Conservation (phyloP, 192 early-diverging fungal species). For the Piromyces finnis region DNA sequence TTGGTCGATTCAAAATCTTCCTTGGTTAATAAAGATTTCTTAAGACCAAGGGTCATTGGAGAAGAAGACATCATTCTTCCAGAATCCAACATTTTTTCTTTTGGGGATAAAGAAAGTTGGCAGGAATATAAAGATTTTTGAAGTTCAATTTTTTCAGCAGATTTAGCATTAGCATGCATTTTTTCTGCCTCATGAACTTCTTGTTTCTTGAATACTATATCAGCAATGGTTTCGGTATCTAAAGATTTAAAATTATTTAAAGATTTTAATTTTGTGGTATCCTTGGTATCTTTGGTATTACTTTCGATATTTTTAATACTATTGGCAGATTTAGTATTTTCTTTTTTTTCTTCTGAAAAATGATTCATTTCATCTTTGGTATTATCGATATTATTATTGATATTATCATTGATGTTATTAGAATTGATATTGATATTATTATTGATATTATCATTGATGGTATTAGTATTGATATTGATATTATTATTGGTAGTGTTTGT, state of each 20-base stretch:
- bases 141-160: not conserved
- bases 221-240: not conserved
- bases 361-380: too few species aligned
- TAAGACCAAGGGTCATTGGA: not conserved
- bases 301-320: too few species aligned
- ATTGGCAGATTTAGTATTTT: too few species aligned
- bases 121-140: not conserved
- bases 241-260: not conserved
- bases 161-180: not conserved
- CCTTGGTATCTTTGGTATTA: too few species aligned
- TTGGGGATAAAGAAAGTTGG: not conserved
- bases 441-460: too few species aligned
- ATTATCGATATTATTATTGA: too few species aligned
- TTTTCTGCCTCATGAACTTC: not conserved
- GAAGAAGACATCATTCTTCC: not conserved
- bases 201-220: not conserved
- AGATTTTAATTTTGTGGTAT: not conserved
- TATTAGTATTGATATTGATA: too few species aligned
- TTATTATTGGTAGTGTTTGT: too few species aligned
- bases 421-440: too few species aligned
- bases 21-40: not conserved
- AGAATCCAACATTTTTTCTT: not conserved
- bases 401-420: too few species aligned
- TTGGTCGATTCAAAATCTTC: not conserved
- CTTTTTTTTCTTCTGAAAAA: not conserved